Conservation (phyloP, 305 asterid species). For the Withania somnifera region DNA sequence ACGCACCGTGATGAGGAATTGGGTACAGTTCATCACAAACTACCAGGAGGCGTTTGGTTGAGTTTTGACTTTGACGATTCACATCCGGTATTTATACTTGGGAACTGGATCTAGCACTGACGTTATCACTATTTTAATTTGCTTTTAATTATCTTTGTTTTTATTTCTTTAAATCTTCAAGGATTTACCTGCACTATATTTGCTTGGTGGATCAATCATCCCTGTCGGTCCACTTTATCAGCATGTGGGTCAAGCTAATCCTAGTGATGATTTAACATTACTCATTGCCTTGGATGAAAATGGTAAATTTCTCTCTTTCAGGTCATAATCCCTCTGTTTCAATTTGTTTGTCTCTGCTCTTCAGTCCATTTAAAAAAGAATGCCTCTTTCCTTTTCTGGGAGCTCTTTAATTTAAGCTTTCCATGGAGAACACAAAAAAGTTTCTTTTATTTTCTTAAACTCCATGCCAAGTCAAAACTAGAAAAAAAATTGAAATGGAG, state of each 20-base stretch:
- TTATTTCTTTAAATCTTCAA: constrained; percentile 8
- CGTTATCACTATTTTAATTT: not conserved
- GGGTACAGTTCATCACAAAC: constrained; percentile 41
- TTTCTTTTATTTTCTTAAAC: no score
- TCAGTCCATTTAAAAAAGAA: no score
- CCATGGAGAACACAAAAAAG: no score
- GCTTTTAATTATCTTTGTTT: not conserved
- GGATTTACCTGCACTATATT: constrained; percentile 90
- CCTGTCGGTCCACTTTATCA: constrained; percentile 57
- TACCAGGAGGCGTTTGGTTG: constrained; percentile 81
- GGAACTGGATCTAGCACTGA: not conserved
- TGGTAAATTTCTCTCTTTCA: constrained; percentile 32
- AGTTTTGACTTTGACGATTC: constrained; percentile 89
- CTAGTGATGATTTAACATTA: constrained; percentile 50
- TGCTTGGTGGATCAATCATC: constrained; percentile 84
- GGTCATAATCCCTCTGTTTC: not conserved
- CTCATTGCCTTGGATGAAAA: constrained; percentile 69
- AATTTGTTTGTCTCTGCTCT: no score
- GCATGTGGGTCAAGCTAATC: constrained; percentile 68
- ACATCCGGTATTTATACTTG: constrained; percentile 58
- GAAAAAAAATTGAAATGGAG: no score
- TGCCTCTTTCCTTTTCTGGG: no score
- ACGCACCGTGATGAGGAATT: constrained; percentile 44
- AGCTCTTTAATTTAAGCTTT: no score
- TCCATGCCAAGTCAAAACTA: no score